phyloP scores from a whole-genome alignment of 2,329 filamentous ascomycete genomes.

The Ambrosiella beaveri region DNA sequence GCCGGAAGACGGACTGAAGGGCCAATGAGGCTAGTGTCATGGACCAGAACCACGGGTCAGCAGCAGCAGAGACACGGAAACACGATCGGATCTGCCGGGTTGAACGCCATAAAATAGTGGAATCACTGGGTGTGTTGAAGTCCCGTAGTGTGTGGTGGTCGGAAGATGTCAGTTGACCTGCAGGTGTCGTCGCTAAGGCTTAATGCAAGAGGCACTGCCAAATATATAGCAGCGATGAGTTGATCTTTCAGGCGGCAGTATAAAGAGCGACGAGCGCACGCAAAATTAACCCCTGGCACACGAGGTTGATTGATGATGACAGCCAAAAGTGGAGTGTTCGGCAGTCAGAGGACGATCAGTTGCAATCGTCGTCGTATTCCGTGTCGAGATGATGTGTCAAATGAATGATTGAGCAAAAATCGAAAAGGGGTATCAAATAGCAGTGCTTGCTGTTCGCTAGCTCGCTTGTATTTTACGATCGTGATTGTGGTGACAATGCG shows the following conservation, averaged over 20 bases:
- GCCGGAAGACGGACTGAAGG: neutral
- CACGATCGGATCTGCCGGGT: neutral
- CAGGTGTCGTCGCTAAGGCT: neutral
- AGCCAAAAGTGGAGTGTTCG: no score
- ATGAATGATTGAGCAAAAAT: no score
- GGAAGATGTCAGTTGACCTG: neutral
- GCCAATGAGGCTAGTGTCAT: neutral
- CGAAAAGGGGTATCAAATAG: no score
- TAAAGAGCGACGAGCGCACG: neutral
- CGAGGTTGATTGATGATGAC: no score
- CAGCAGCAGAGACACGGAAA: neutral
- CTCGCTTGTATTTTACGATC: no score
- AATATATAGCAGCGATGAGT: neutral
- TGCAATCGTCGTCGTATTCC: no score
- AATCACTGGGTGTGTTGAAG: neutral
- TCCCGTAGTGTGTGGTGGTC: neutral
- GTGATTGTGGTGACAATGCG: no score
- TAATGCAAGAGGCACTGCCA: neutral
- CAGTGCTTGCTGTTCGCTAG: no score
- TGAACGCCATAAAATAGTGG: neutral
- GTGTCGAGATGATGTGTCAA: no score
- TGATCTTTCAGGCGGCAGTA: neutral
- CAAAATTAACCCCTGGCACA: neutral
- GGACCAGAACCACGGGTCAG: neutral
- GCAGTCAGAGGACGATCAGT: no score